Evolutionary conservation across 2,329 filamentous ascomycete genomes (phyloP).

Genomic region (Ophiostoma ips): DNA sequence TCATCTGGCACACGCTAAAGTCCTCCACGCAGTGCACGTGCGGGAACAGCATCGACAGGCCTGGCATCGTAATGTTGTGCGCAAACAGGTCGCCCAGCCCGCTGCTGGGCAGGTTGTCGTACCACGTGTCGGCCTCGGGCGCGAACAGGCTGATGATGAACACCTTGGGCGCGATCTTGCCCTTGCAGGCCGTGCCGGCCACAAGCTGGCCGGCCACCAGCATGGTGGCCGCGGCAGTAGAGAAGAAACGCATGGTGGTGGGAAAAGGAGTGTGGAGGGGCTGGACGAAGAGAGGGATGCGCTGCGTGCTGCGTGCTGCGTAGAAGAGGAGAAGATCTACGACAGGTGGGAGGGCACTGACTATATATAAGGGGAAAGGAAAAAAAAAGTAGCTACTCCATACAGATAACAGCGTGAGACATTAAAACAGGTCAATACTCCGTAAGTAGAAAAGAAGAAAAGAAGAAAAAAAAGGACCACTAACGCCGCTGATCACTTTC

Average conservation of each 20-base stretch:
- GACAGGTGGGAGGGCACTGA: too few species aligned
- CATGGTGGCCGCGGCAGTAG: slow-evolving; percentile 1
- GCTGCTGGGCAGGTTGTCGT: slow-evolving; percentile 31
- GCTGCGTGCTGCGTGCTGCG: too few species aligned
- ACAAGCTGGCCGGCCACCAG: slow-evolving; percentile 8
- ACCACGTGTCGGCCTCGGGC: slow-evolving; percentile 49
- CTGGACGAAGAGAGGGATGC: not conserved
- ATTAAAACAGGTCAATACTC: too few species aligned
- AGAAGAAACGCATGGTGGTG: slow-evolving; percentile 11
- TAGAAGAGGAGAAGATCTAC: not conserved
- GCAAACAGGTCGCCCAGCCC: slow-evolving; percentile 41
- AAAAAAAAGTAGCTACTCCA: too few species aligned
- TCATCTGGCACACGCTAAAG: slow-evolving; percentile 52
- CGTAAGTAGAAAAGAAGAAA: too few species aligned
- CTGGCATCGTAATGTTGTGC: slow-evolving; percentile 43
- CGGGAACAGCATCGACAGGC: slow-evolving; percentile 52
- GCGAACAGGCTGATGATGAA: slow-evolving; percentile 51
- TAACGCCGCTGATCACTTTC: not conserved
- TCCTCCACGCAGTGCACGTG: slow-evolving; percentile 48
- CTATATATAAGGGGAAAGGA: too few species aligned
- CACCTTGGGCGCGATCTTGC: slow-evolving; percentile 39
- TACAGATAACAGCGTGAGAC: too few species aligned
- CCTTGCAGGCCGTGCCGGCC: not conserved
- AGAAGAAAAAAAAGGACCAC: too few species aligned
- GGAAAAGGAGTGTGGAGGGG: not conserved